Evolutionary conservation across 1,284 basidiomycete genomes (phyloP).

Genomic region (Marasmius oreades): DNA sequence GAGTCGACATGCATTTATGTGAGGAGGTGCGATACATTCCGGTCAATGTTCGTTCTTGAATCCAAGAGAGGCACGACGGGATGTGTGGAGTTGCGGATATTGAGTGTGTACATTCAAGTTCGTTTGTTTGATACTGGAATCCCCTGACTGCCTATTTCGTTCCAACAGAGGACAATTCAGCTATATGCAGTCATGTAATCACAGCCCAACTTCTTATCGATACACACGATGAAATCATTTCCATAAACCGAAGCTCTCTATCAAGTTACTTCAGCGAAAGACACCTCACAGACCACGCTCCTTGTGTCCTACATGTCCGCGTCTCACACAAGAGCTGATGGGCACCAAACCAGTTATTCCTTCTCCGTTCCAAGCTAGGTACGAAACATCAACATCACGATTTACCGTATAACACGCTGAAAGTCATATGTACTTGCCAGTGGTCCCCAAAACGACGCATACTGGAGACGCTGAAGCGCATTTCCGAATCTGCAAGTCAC

Average conservation of each 20-base stretch:
- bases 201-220: constrained; percentile 41
- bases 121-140: too few species aligned
- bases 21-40: too few species aligned
- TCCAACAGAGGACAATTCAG: constrained; percentile 40
- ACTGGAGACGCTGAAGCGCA: too few species aligned
- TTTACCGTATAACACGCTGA: constrained; percentile 28
- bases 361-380: constrained; percentile 34
- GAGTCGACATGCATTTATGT: too few species aligned
- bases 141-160: neutral
- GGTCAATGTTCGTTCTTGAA: constrained; percentile 31
- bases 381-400: constrained; percentile 21
- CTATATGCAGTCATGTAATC: constrained; percentile 46
- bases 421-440: too few species aligned
- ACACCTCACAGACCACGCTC: constrained; percentile 29
- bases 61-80: constrained; percentile 41
- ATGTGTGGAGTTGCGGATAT: constrained; percentile 47
- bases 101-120: too few species aligned
- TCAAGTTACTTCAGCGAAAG: constrained; percentile 19
- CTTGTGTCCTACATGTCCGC: constrained; percentile 33
- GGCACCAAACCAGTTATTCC: constrained; percentile 29
- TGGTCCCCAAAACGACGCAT: too few species aligned
- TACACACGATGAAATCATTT: constrained; percentile 28
- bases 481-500: too few species aligned
- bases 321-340: constrained; percentile 28
- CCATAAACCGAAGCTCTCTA: constrained; percentile 29